Evolutionary conservation across 306 rosid species (phyloP).

Genomic region (Castanea sativa): DNA sequence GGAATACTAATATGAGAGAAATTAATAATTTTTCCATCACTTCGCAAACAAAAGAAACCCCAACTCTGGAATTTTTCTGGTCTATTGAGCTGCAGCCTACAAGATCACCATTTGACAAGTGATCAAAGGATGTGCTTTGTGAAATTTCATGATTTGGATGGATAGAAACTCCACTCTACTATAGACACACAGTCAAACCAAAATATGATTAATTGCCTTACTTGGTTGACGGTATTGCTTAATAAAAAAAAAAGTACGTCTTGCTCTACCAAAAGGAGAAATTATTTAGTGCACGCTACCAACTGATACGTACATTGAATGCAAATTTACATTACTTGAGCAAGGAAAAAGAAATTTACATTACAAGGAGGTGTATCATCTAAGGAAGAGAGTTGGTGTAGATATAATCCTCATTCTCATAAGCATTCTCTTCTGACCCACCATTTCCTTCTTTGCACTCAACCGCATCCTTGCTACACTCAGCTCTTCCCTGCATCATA

Average conservation of each 20-base stretch:
- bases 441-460: constrained; percentile 41
- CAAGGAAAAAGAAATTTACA: not conserved
- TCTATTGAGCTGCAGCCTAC: not conserved
- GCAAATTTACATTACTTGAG: not conserved
- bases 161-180: not conserved
- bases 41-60: not conserved
- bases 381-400: constrained; percentile 63
- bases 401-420: constrained; percentile 63
- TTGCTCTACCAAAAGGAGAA: not conserved
- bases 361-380: not conserved
- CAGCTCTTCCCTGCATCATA: constrained; percentile 38
- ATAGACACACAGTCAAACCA: not conserved
- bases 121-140: not conserved
- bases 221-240: not conserved
- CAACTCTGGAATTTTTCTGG: not conserved
- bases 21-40: too few relatives aligned
- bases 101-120: not conserved
- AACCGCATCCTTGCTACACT: constrained; percentile 27
- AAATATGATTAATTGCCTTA: not conserved
- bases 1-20: too few relatives aligned
- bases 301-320: not conserved
- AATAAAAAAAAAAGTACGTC: not conserved
- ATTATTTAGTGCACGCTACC: not conserved
- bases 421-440: constrained; percentile 31
- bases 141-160: not conserved